Evolutionary conservation across 805 yeast species (phyloP).

Genomic region (Candida saitoana): DNA sequence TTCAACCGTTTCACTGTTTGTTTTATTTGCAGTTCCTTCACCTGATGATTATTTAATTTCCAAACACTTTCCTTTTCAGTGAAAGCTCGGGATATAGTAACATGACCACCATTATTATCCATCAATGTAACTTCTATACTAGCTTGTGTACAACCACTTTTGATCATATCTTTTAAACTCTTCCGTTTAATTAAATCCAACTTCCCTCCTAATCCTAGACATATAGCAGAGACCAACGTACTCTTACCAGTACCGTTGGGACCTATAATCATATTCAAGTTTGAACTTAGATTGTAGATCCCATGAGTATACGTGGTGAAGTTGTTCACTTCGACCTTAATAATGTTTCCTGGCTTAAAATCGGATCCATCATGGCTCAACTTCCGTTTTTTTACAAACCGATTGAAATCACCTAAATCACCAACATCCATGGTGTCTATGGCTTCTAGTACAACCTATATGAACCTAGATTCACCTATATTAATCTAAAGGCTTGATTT

Average conservation of each 20-base stretch:
- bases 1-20: slow-evolving; percentile 46
- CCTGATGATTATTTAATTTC: slow-evolving; percentile 39
- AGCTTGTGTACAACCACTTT: slow-evolving; percentile 52
- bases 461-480: too few species aligned
- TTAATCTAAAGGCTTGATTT: not conserved
- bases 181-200: slow-evolving; percentile 69
- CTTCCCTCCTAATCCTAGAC: slow-evolving; percentile 82
- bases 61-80: slow-evolving; percentile 49
- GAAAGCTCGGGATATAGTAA: slow-evolving; percentile 45
- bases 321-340: slow-evolving; percentile 51
- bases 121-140: slow-evolving; percentile 50
- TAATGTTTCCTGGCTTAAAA: slow-evolving; percentile 44
- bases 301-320: slow-evolving; percentile 68
- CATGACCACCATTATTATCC: slow-evolving; percentile 28
- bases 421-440: not conserved
- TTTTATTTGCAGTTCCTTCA: slow-evolving; percentile 45
- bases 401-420: slow-evolving; percentile 7
- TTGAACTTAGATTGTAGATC: slow-evolving; percentile 75
- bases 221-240: slow-evolving; percentile 88
- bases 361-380: slow-evolving; percentile 1
- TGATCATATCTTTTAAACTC: slow-evolving; percentile 65
- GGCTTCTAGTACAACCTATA: not conserved
- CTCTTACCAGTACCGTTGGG: slow-evolving; percentile 97
- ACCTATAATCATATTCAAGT: slow-evolving; percentile 87
- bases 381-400: slow-evolving; percentile 4